Evolutionary conservation across 768 basidiomycete species (phyloP).

Genomic region (Naganishia randhawae): DNA sequence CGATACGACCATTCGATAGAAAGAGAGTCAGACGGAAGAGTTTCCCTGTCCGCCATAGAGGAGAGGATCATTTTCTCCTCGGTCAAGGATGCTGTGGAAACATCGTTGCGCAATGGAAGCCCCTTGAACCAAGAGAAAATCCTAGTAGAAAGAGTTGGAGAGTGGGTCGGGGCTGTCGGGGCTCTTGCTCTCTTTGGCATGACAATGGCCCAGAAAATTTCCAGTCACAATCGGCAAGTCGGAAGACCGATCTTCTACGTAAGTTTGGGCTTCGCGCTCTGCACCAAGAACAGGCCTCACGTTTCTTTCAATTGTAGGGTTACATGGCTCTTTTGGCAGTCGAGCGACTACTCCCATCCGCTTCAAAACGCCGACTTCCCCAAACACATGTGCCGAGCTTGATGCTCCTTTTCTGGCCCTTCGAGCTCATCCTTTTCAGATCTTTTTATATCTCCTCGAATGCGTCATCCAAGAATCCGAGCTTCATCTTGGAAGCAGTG

Average conservation of each 20-base stretch:
- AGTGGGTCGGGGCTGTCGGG: conserved; percentile 23
- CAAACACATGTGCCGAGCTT: conserved; percentile 20
- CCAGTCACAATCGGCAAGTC: not conserved
- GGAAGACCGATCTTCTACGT: conserved; percentile 22
- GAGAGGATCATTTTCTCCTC: conserved; percentile 23
- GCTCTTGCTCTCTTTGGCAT: conserved; percentile 13
- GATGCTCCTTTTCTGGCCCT: conserved; percentile 13
- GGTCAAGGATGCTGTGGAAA: conserved; percentile 12
- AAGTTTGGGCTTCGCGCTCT: not conserved
- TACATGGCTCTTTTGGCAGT: conserved; percentile 24
- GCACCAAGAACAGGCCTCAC: not conserved
- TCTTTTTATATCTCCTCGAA: conserved; percentile 37
- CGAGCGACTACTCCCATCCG: conserved; percentile 5
- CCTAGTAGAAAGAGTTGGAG: conserved; percentile 20
- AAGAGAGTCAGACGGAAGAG: not conserved
- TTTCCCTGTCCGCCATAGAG: conserved; percentile 22
- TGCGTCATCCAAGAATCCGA: conserved; percentile 18
- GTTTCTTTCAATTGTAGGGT: not conserved
- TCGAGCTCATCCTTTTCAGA: conserved; percentile 31
- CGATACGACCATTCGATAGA: conserved; percentile 11
- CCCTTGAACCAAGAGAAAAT: conserved; percentile 9
- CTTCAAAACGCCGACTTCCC: conserved; percentile 9
- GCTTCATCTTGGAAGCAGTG: conserved; percentile 30
- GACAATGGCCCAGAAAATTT: not conserved
- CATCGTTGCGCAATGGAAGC: conserved; percentile 5